These are phyloP conservation scores for Ephemerocybe angulata DNA, from an alignment of 768 basidiomycete genomes.

Conservation along the genomic window DNA sequence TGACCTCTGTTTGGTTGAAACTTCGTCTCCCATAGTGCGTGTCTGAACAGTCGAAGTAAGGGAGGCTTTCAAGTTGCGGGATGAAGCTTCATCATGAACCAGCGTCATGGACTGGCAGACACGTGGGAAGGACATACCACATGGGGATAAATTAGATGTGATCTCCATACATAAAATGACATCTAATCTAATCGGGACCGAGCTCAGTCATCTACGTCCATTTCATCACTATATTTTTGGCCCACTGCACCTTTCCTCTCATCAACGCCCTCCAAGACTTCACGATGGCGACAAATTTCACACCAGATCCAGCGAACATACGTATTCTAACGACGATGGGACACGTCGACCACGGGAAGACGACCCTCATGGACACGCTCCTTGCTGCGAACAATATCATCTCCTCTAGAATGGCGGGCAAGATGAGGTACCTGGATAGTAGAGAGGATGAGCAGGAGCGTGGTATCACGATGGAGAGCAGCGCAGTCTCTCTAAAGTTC, in stretches of 20 bases:
- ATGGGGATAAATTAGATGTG: neutral
- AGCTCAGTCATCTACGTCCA: neutral
- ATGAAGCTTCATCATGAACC: too few species aligned
- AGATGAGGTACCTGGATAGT: constrained; percentile 92
- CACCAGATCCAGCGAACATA: constrained; percentile 43
- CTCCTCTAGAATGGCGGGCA: constrained; percentile 90
- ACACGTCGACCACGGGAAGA: constrained; percentile 96
- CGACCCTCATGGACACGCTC: constrained; percentile 90
- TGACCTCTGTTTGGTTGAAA: too few species aligned
- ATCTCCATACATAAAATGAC: neutral
- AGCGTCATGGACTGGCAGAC: constrained; percentile 2
- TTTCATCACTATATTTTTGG: neutral
- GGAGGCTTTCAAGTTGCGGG: too few species aligned
- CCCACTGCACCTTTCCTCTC: constrained; percentile 5
- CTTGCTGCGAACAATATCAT: constrained; percentile 98
- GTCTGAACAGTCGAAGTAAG: too few species aligned
- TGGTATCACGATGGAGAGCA: constrained; percentile 99
- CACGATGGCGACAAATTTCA: constrained; percentile 20
- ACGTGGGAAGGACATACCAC: neutral
- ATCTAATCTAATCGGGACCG: constrained; percentile 9
- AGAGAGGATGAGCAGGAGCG: constrained; percentile 96
- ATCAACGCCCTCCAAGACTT: neutral
- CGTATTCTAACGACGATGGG: constrained; percentile 84
- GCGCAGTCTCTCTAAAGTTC: constrained; percentile 88
- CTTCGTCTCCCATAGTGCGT: too few species aligned